Evolutionary conservation across 78 protist species (phyloP), one percentile per base, ranked within the genome.

Genomic region (Dictyostelium brefeldianum): DNA sequence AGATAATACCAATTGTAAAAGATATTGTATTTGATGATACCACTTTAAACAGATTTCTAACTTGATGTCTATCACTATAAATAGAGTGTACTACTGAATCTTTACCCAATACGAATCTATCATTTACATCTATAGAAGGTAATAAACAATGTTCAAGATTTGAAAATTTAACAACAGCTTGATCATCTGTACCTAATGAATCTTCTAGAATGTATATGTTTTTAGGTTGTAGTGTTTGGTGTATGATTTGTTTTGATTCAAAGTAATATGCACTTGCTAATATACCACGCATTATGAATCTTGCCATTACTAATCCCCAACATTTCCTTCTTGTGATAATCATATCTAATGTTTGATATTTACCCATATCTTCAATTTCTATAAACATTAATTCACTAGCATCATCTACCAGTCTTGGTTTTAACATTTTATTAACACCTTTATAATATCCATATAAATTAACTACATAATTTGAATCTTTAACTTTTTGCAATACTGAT

Each of bases 31-130:
- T 67, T 27, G 41, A 7, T 29, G 47, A 6, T 0, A 67, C 75
- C 15, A 67, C 75, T 15, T 67, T 67, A 67, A 67, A 67, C 29
- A 67, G 31, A 67, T 67, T 67, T 18, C 75, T 67, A 67, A n/a
- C 17, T 15, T 67, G 75, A 67, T 67, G 75, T 67, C 75, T 67
- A 67, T 67, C 75, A 31, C 75, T 67, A 17, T 67, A 67, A 31
- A 67, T 67, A 14, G 43, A 27, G 17, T 67, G 36, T 29, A 36
- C 29, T 0, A 67, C 75, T 67, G 75, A 67, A 67, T 67, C 75
- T 17, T 67, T 67, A 31, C 75, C 75, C 29, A 67, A 20, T 31
- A 67, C 75, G 31, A 67, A 67, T 67, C 75, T 67, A 67, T 67
- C 75, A 67, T 67, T 67, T 4, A 51, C 15, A 12, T 51, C 56